Percentiles rank a stretch among this genome's conserved stretches.
Evolutionary conservation across 192 early-diverging fungal species (phyloP).

Genomic region (Podila epigama): DNA sequence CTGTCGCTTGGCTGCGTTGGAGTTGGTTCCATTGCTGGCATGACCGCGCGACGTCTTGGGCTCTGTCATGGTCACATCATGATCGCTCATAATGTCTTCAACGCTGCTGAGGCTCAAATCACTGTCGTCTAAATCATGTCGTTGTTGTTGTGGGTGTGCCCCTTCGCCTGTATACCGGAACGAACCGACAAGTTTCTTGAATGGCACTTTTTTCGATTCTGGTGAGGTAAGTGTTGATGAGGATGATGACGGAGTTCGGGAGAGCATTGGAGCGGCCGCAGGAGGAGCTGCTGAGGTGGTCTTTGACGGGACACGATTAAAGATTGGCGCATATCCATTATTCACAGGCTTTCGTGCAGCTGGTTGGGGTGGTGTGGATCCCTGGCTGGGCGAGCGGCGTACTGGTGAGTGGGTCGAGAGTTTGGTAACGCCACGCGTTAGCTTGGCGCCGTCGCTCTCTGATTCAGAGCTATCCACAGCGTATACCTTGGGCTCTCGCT

Average conservation of each 20-base stretch:
- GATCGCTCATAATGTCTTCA: conserved; percentile 8
- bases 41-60: neutral
- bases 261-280: neutral
- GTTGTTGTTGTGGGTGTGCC: neutral
- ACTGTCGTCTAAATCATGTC: conserved; percentile 3
- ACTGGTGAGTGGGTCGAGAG: neutral
- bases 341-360: neutral
- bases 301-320: neutral
- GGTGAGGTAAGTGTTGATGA: neutral
- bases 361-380: neutral
- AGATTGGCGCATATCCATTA: neutral
- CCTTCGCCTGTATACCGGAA: conserved; percentile 32
- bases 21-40: neutral
- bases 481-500: neutral
- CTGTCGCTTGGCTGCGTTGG: neutral
- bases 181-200: conserved; percentile 21
- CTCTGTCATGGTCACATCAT: conserved; percentile 16
- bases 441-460: neutral
- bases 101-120: conserved; percentile 29
- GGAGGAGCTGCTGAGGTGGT: neutral
- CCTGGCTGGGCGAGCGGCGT: neutral
- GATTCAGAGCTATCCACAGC: neutral
- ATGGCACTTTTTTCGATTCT: conserved; percentile 4
- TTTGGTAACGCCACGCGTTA: neutral
- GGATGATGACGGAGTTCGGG: neutral